These are phyloP conservation scores for Alternaria arbusti DNA, from an alignment of 2,329 filamentous ascomycete species.

Conservation along the genomic window DNA sequence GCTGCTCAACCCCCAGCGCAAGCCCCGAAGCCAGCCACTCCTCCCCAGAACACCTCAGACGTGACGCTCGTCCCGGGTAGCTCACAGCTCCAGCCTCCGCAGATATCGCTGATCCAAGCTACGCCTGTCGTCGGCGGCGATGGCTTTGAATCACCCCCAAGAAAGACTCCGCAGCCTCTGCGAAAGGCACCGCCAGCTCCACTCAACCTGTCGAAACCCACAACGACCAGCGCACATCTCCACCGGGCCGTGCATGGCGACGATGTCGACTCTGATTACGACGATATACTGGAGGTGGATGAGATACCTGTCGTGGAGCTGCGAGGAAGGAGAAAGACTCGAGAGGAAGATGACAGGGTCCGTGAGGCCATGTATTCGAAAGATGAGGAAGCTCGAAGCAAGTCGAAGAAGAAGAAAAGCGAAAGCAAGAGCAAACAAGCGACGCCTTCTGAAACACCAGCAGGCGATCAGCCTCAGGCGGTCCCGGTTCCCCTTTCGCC, in stretches of 20 bases:
- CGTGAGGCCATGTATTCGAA: constrained; percentile 72
- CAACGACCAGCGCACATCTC: constrained; percentile 52
- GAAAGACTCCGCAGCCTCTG: constrained; percentile 53
- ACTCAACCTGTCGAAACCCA: constrained; percentile 68
- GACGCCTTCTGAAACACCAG: constrained; percentile 30
- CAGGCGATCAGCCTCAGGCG: constrained; percentile 23
- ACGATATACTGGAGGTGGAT: constrained; percentile 74
- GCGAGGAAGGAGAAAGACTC: constrained; percentile 80
- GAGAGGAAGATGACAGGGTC: constrained; percentile 84
- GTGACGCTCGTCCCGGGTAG: constrained; percentile 15
- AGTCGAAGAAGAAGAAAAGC: constrained; percentile 72
- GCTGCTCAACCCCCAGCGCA: constrained; percentile 16
- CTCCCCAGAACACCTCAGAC: constrained; percentile 14
- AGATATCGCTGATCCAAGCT: constrained; percentile 48
- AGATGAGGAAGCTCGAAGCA: constrained; percentile 73
- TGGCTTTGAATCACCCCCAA: constrained; percentile 44
- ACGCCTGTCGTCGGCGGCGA: constrained; percentile 47
- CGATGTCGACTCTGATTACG: constrained; percentile 83
- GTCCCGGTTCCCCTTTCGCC: constrained; percentile 35
- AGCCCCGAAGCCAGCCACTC: constrained; percentile 17
- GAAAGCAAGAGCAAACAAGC: constrained; percentile 58
- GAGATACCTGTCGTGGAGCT: constrained; percentile 62
- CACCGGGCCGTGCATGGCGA: constrained; percentile 57
- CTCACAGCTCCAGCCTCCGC: constrained; percentile 36
- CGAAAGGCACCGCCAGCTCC: constrained; percentile 88